Percentiles rank a stretch among this genome's conserved stretches.
These are phyloP conservation scores for Pythium periplocum DNA, from an alignment of 352 stramenopile genomes.

Conservation along the genomic window DNA sequence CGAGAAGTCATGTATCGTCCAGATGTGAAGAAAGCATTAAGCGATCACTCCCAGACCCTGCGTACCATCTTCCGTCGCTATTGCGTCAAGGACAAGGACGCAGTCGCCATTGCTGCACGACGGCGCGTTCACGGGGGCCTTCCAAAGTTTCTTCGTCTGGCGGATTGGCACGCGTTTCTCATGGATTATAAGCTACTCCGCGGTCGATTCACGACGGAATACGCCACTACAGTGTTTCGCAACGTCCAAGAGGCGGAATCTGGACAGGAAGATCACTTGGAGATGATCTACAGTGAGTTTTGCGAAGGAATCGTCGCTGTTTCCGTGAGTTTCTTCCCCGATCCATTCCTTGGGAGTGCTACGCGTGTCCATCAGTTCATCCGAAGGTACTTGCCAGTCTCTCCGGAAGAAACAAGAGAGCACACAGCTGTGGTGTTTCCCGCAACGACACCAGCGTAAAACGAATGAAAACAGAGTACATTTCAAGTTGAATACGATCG, in stretches of 20 bases:
- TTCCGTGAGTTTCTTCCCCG: conserved; percentile 47
- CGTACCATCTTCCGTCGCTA: conserved; percentile 72
- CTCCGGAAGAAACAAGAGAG: conserved; percentile 47
- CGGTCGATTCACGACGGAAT: conserved; percentile 50
- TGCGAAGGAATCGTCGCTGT: conserved; percentile 60
- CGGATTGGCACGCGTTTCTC: conserved; percentile 67
- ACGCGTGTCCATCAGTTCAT: conserved; percentile 67
- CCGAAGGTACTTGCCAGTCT: conserved; percentile 57
- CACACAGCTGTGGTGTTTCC: conserved; percentile 6
- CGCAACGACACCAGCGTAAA: no score
- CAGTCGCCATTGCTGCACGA: conserved; percentile 11
- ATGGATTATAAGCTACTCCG: conserved; percentile 64
- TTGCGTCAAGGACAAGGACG: conserved; percentile 56
- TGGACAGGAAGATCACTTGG: conserved; percentile 34
- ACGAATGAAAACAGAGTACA: no score
- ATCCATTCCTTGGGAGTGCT: conserved; percentile 52
- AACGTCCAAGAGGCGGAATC: conserved; percentile 51
- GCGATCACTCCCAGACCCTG: conserved; percentile 48
- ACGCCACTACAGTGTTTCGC: conserved; percentile 50
- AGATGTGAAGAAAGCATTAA: conserved; percentile 52
- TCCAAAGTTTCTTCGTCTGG: conserved; percentile 59
- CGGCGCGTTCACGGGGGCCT: conserved; percentile 24
- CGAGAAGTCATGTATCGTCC: conserved; percentile 44
- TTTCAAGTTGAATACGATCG: no score
- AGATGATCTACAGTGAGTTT: conserved; percentile 75